Evolutionary conservation across 2,329 filamentous ascomycete species (phyloP).

Genomic region (Thyridium curvatum): DNA sequence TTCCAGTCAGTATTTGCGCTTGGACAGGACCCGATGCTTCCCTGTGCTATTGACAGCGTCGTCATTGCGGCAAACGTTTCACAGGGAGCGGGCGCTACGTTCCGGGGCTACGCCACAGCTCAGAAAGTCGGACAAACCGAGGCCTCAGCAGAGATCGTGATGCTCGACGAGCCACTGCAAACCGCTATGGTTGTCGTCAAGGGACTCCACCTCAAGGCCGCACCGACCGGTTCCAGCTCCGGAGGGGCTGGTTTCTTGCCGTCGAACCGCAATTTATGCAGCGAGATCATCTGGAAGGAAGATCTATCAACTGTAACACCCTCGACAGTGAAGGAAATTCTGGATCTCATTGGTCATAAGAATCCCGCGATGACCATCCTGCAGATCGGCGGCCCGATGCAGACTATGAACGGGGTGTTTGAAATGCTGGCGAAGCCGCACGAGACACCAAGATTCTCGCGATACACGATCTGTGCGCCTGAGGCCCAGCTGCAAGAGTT

Average conservation of each 20-base stretch:
- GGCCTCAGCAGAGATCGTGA: constrained; percentile 35
- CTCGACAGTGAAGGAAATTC: constrained; percentile 14
- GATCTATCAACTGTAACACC: constrained; percentile 21
- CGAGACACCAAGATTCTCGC: constrained; percentile 23
- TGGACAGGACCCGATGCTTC: constrained; percentile 40
- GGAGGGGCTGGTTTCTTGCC: constrained; percentile 32
- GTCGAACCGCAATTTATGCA: constrained; percentile 41
- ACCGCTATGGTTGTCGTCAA: constrained; percentile 31
- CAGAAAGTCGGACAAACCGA: constrained; percentile 20
- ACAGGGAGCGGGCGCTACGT: constrained; percentile 21
- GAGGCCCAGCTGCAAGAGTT: too few relatives aligned
- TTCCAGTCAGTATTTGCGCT: constrained; percentile 46
- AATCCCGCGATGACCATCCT: constrained; percentile 29
- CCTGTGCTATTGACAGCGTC: constrained; percentile 36
- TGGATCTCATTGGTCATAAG: constrained; percentile 30
- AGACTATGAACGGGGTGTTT: constrained; percentile 16
- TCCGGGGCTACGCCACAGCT: constrained; percentile 35
- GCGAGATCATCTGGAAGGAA: constrained; percentile 40
- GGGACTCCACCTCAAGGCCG: constrained; percentile 34
- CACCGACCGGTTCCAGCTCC: constrained; percentile 13
- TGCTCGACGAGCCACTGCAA: constrained; percentile 26
- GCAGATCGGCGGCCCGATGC: constrained; percentile 24
- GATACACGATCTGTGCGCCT: constrained; percentile 21
- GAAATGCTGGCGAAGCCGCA: constrained; percentile 13
- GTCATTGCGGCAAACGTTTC: constrained; percentile 36